Base-by-base conservation (phyloP, 2,329 filamentous ascomycete species). In the Dactylellina leptospora region DNA sequence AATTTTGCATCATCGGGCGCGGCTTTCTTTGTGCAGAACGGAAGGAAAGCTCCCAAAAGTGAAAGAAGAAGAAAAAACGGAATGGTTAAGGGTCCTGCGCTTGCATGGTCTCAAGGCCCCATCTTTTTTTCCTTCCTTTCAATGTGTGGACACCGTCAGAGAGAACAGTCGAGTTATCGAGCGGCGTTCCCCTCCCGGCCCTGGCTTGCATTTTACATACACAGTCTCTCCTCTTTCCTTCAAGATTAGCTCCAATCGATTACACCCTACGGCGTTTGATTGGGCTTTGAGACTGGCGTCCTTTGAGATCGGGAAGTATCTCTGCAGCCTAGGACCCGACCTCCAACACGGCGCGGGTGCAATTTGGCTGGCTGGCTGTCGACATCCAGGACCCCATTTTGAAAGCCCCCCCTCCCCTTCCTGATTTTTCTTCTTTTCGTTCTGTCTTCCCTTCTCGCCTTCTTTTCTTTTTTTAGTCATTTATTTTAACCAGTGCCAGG, bases 271-370 rank as follows among this genome's bases (percentile, higher is more conserved):
- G 28, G 44, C 28, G 53, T 66, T 66, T 66, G 51, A 66, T 66
- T 66, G 61, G 61, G 61, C 42, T 66, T 58, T 44, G 42, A 54
- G 42, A 28, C 61, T 58, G 61, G 61, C 47, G 44, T 68, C 33
- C 55, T 51, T 40, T 47, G n/a, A 53, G 62, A 68, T 68, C 54
- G 62, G 64, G 42, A 62, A 51, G 64, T 71, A 62, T 58, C 56
- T 71, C 54, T 70, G 64, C 40, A 71, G 64, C 64, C 64, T 71
- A 71, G 61, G 40, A 64, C 61, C 60, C 61, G 61, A 56, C 64
- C 62, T 71, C 64, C 64, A 71, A 71, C 56, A 62, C 30, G 56
- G 56, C 50, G 64, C 64, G 64, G 64, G n/a, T 58, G 56, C 64
- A 62, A 71, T 44, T 62, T 54, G 10, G 40, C 45, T 25, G 8